These are phyloP conservation scores for Scenedesmus sp. DNA, from an alignment of 163 green algal species.

Conservation along the genomic window DNA sequence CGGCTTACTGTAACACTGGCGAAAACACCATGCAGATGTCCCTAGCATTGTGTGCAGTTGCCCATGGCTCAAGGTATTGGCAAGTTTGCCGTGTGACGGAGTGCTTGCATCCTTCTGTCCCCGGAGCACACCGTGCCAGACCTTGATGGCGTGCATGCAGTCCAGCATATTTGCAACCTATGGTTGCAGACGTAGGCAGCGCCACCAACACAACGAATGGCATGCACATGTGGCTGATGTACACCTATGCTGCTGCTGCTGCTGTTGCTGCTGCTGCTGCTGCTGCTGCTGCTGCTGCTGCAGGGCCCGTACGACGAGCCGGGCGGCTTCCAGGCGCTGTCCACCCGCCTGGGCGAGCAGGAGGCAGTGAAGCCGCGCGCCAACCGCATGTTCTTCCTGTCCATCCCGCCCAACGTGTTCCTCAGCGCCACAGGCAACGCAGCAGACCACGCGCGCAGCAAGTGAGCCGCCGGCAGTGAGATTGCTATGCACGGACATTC, in stretches of 20 bases:
- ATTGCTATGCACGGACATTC: neutral
- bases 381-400: constrained; percentile 99
- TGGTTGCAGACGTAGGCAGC: too few relatives aligned
- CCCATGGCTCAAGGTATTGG: too few relatives aligned
- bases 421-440: constrained; percentile 81
- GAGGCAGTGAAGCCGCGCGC: constrained; percentile 72
- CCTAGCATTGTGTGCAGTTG: too few relatives aligned
- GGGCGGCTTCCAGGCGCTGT: constrained; percentile 84
- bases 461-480: constrained; percentile 53
- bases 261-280: neutral
- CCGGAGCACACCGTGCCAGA: too few relatives aligned
- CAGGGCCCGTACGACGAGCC: constrained; percentile 60
- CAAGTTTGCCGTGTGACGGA: too few relatives aligned
- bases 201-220: too few relatives aligned
- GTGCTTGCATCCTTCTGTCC: too few relatives aligned
- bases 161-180: too few relatives aligned
- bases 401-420: constrained; percentile 97
- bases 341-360: constrained; percentile 73
- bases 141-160: too few relatives aligned
- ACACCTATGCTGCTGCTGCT: neutral
- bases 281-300: neutral
- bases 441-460: constrained; percentile 78
- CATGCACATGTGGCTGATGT: too few relatives aligned
- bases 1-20: too few relatives aligned
- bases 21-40: too few relatives aligned